Base-by-base conservation (phyloP, 2,329 filamentous ascomycete species). In the Phyllosticta ampelicida region DNA sequence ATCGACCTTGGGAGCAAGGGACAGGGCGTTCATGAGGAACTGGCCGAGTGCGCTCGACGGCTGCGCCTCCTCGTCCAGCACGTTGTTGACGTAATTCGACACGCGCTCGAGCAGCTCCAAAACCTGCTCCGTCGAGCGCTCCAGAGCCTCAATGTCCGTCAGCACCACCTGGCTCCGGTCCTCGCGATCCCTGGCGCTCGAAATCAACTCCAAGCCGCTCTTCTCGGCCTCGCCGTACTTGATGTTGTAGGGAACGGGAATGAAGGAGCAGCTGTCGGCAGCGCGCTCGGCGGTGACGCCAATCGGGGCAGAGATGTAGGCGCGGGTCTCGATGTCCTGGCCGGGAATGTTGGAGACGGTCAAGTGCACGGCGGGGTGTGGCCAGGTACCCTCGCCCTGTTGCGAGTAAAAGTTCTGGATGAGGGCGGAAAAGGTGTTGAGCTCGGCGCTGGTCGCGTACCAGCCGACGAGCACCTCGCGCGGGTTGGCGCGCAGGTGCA, bases 321-420 rank as follows among this genome's bases (percentile, higher is more conserved):
- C 90, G 72, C 89, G 84, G 60, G 90, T 89, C 75, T 92, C 87
- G 65, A 97, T 89, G 66, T 94, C 86, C 76, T 90, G 81, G 67
- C 91, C 91, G 50, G 94, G 85, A 64, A 90, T 86, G 62, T 91
- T 96, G 62, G 86, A 90, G 65, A 97, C 90, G 62, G 94, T 99
- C 73, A 99, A 80, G 77, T 99, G 94, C 54, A 99, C 87, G 64
- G 94, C 92, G n/a, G 94, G 94, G 76, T 96, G 89, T 56, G 94
- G 94, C 79, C 87, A 96, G 60, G 94, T 99, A 71, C 94, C 94
- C 64, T 96, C 95, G 70, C 95, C 94, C 70, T 95, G 90, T 71
- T 90, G 89, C 70, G 88, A 89, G 80, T 97, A 99, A 81, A 97
- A 99, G 81, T 99, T 99, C 78, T 99, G 94, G 76, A 96, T 99